Base-by-base conservation (phyloP, 78 protist genomes). In the Speleostelium caveatum region DNA sequence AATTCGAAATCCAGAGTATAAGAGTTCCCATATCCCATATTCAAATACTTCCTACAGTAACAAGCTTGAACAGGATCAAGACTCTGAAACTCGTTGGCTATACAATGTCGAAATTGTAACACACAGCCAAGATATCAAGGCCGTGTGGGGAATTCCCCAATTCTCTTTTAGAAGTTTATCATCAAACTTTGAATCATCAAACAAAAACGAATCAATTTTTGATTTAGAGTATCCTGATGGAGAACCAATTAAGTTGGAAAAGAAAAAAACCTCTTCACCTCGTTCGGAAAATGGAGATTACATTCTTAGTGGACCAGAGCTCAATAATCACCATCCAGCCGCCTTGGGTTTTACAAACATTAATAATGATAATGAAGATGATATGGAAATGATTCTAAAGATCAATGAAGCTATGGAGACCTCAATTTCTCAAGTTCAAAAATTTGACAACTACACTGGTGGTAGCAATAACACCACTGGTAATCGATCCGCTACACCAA, bases 141-240 rank as follows among this genome's bases (percentile, higher is more conserved):
- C 91, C 19, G 66, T 83, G 30, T 83, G 91, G 91, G 91, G 91
- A 26, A 56, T 65, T 26, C 74, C 91, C 10, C 91, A 83, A 42
- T 83, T 83, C 45, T 56, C 91, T 19, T 83, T 83, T 83, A 83
- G 91, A 69, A 53, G 58, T 1, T 56, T 75, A 22, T 65, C 63
- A 5, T 56, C 76, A 19, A n/a, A n/a, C n/a, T 58, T 30, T 39
- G 42, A 69, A 12, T 76, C 75, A 17, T 58, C 88, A 1, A 33
- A 24, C 30, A 28, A 35, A 12, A 56, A 17, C 1, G 30, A 41
- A 8, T 42, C 75, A 42, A 69, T 83, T 63, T 83, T 83, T 51
- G 91, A 83, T 69, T 56, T 63, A 63, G 91, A 83, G 53, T 83
- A 83, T 26, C 91, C 91, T 42, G 45, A 36, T 22, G 91, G 91